These are phyloP conservation scores for Macrophomina tecta DNA, from an alignment of 2,329 filamentous ascomycete species.

Conservation along the genomic window DNA sequence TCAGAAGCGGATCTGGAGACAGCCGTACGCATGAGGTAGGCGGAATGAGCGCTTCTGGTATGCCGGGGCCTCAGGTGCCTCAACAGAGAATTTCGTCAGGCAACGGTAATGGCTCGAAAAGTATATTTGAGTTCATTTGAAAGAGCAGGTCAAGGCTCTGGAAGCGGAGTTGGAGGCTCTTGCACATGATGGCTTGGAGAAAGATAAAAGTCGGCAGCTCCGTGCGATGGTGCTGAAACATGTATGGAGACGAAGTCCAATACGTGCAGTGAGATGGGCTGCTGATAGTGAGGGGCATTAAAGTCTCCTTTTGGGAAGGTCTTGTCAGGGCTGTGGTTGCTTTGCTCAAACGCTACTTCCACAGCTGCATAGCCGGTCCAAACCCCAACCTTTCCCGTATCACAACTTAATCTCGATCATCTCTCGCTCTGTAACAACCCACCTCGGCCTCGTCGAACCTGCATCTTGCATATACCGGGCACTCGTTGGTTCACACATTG, in stretches of 20 bases:
- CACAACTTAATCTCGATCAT: constrained; percentile 8
- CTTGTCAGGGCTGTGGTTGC: background rate
- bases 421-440: background rate
- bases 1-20: background rate
- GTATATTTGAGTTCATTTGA: background rate
- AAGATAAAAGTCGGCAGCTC: background rate
- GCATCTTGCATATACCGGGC: constrained; percentile 5
- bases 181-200: background rate
- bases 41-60: background rate
- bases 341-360: background rate
- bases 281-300: no score
- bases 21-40: background rate
- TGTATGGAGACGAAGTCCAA: no score
- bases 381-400: background rate
- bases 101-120: no score
- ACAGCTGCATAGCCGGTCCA: background rate
- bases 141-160: background rate
- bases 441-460: background rate
- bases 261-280: no score
- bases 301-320: background rate
- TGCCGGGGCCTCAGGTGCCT: no score
- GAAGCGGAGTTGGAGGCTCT: background rate
- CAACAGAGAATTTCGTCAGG: no score
- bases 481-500: background rate
- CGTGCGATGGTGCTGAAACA: background rate